A percentile compares a stretch with the other conserved stretches of the same genome.
Conservation (phyloP, 495 filamentous ascomycete species). For the Tuber brumale region DNA sequence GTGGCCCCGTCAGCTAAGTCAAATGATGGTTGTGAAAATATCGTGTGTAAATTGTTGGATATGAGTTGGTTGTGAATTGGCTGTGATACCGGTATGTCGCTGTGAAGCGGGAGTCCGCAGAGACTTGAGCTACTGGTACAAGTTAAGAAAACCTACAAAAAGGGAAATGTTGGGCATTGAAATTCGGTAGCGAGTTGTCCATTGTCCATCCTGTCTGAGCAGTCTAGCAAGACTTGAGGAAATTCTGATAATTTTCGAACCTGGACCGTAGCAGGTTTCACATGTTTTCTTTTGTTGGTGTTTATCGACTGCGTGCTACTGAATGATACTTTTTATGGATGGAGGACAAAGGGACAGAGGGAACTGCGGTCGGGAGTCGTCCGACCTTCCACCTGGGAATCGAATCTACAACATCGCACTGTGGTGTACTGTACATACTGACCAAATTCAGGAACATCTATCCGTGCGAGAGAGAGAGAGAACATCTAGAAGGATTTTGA, state of each 20-base stretch:
- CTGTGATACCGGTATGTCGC: background rate
- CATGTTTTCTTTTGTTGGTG: background rate
- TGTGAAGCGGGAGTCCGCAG: conserved; percentile 14
- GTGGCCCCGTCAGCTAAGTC: conserved; percentile 28
- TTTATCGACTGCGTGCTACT: background rate
- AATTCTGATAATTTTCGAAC: background rate
- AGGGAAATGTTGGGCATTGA: conserved; percentile 8
- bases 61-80: background rate
- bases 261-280: background rate
- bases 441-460: background rate
- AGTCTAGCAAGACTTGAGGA: background rate
- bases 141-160: background rate
- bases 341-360: background rate
- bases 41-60: background rate
- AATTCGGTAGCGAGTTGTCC: conserved; percentile 29
- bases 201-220: background rate
- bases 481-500: conserved; percentile 7
- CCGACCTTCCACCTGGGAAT: background rate
- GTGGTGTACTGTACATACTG: background rate
- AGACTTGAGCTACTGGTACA: background rate
- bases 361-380: background rate
- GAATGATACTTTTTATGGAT: background rate
- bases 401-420: background rate
- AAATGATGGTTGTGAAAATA: conserved; percentile 3
- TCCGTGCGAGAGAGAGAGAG: background rate